Evolutionary conservation across 75 land plant genomes (phyloP).

Genomic region (Larix kaempferi): DNA sequence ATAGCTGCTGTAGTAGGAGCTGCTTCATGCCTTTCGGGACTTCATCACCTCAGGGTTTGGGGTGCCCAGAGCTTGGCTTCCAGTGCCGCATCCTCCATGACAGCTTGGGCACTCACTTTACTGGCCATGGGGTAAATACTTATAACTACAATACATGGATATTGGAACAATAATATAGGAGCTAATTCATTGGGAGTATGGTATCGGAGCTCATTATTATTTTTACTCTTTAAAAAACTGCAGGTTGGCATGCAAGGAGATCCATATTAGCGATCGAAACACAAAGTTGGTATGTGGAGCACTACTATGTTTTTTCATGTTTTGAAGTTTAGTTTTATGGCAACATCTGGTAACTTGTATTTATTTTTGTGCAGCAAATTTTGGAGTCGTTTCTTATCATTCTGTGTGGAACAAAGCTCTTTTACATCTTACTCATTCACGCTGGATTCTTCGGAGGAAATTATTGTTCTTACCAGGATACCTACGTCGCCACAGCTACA

Average conservation of each 20-base stretch:
- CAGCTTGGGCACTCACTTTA: constrained; percentile 76
- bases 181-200: neutral
- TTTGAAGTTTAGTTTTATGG: neutral
- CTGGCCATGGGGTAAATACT: constrained; percentile 70
- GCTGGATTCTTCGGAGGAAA: constrained; percentile 22
- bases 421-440: constrained; percentile 44
- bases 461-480: neutral
- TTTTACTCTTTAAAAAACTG: neutral
- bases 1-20: constrained; percentile 74
- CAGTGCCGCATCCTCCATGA: constrained; percentile 53
- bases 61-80: constrained; percentile 41
- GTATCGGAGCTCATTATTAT: neutral
- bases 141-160: too few species aligned
- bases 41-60: constrained; percentile 57
- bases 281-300: constrained; percentile 47
- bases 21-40: constrained; percentile 52
- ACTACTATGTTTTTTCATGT: neutral
- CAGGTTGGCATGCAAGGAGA: constrained; percentile 86
- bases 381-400: constrained; percentile 56
- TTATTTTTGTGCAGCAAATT: constrained; percentile 35
- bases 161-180: too few species aligned
- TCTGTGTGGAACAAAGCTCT: constrained; percentile 52
- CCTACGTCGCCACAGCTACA: constrained; percentile 4
- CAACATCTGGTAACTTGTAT: neutral
- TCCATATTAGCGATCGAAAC: constrained; percentile 44